Conservation (phyloP, 2,329 filamentous ascomycete species). For the Botryotinia convoluta region DNA sequence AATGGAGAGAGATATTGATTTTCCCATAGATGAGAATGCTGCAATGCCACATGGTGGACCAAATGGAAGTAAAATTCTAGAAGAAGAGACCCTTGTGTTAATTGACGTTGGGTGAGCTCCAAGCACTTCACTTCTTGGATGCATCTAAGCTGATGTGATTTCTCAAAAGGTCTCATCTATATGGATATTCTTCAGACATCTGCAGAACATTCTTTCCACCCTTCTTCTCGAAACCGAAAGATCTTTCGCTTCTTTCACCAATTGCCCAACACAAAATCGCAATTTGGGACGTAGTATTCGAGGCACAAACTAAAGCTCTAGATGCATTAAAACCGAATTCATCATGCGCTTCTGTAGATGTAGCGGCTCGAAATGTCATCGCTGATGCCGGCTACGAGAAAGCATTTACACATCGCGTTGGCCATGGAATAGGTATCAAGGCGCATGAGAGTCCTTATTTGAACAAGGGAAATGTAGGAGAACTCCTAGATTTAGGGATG, state of each 20-base stretch:
- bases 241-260: constrained; percentile 24
- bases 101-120: constrained; percentile 54
- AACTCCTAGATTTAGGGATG: constrained; percentile 54
- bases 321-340: constrained; percentile 49
- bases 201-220: constrained; percentile 58
- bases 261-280: constrained; percentile 48
- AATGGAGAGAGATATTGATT: constrained; percentile 18
- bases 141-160: constrained; percentile 16
- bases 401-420: constrained; percentile 60
- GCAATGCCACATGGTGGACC: constrained; percentile 43
- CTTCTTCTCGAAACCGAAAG: constrained; percentile 36
- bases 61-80: constrained; percentile 48
- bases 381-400: constrained; percentile 56
- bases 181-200: constrained; percentile 63
- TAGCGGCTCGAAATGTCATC: constrained; percentile 58
- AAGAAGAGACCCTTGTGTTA: constrained; percentile 55
- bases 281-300: constrained; percentile 60
- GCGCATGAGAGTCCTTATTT: constrained; percentile 64
- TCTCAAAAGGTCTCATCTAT: constrained; percentile 50
- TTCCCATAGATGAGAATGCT: constrained; percentile 39
- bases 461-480: constrained; percentile 56
- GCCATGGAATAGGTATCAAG: constrained; percentile 65
- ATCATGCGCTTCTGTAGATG: constrained; percentile 59
- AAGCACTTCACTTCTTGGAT: background rate
- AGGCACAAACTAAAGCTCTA: constrained; percentile 58